These are phyloP conservation scores for Pleurotus giganteus DNA, from an alignment of 768 basidiomycete species.

Conservation along the genomic window DNA sequence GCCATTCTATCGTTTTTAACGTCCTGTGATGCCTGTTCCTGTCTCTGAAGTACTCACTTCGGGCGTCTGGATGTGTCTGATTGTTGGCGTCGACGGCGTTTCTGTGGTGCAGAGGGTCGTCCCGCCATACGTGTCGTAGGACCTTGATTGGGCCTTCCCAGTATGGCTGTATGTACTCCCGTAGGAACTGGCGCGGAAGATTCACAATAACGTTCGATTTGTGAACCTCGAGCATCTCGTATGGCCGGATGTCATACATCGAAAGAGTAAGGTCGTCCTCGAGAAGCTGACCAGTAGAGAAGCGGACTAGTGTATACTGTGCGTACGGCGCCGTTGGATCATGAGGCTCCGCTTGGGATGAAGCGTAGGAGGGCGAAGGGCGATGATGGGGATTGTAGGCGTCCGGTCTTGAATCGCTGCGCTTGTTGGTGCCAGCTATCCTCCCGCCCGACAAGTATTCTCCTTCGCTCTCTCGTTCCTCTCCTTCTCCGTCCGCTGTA, in stretches of 20 bases:
- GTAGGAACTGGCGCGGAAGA: constrained; percentile 34
- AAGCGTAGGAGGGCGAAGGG: neutral
- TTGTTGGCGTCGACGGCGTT: constrained; percentile 3
- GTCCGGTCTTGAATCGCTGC: neutral
- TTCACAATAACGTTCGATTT: constrained; percentile 34
- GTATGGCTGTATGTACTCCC: constrained; percentile 52
- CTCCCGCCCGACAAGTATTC: constrained; percentile 15
- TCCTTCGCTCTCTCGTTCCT: neutral
- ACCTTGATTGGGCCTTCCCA: constrained; percentile 54
- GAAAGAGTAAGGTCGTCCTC: constrained; percentile 59
- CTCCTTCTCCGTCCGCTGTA: neutral
- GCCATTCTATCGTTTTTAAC: constrained; percentile 50
- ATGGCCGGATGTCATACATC: constrained; percentile 58
- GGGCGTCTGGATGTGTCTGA: no score
- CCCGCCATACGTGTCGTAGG: constrained; percentile 42
- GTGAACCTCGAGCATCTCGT: constrained; percentile 74
- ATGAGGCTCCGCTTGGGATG: neutral
- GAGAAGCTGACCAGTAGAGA: constrained; percentile 67
- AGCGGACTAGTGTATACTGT: constrained; percentile 56
- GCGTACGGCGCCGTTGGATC: constrained; percentile 5
- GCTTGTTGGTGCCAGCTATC: constrained; percentile 25
- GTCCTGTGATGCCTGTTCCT: constrained; percentile 3
- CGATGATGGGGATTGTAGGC: neutral
- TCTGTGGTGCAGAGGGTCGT: constrained; percentile 4
- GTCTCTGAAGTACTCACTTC: constrained; percentile 6